Evolutionary conservation across 768 basidiomycete genomes (phyloP).

Genomic region (Suillus placidus): DNA sequence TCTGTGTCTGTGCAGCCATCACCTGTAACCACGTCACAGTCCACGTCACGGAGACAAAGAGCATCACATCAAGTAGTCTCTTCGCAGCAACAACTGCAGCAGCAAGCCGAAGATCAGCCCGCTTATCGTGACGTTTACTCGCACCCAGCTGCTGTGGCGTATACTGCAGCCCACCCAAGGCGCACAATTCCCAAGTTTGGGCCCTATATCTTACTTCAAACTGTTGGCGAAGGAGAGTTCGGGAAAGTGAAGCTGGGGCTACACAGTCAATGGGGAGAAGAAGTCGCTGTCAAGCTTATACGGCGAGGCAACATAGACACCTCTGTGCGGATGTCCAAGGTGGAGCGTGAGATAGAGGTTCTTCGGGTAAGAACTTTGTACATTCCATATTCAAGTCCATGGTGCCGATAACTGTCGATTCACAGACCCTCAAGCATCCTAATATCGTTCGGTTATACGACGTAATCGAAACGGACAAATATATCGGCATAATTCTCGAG

Average conservation of each 20-base stretch:
- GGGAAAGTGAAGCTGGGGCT: slow-evolving; percentile 99
- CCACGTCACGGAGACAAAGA: slow-evolving; percentile 58
- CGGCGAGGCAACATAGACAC: slow-evolving; percentile 90
- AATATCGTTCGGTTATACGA: slow-evolving; percentile 99
- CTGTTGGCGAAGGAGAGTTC: slow-evolving; percentile 97
- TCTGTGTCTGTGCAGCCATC: slow-evolving; percentile 59
- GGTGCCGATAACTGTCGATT: slow-evolving; percentile 12
- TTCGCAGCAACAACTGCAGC: slow-evolving; percentile 42
- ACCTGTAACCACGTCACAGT: slow-evolving; percentile 43
- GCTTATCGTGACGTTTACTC: slow-evolving; percentile 75
- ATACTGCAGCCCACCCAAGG: slow-evolving; percentile 77
- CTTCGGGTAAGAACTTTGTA: slow-evolving; percentile 65
- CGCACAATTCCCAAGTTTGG: slow-evolving; percentile 94
- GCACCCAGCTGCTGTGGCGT: slow-evolving; percentile 85
- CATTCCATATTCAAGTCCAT: neutral
- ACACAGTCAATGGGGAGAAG: slow-evolving; percentile 91
- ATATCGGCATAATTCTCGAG: slow-evolving; percentile 98
- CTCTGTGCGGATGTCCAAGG: slow-evolving; percentile 86
- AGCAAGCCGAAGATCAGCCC: slow-evolving; percentile 45
- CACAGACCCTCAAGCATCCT: slow-evolving; percentile 89
- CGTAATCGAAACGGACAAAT: slow-evolving; percentile 99
- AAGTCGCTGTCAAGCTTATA: slow-evolving; percentile 98
- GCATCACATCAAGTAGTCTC: slow-evolving; percentile 76
- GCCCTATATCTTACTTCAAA: slow-evolving; percentile 93
- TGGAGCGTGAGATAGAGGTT: slow-evolving; percentile 97